Base-by-base conservation (phyloP, 2,329 filamentous ascomycete genomes). In the Akanthomyces muscarius region DNA sequence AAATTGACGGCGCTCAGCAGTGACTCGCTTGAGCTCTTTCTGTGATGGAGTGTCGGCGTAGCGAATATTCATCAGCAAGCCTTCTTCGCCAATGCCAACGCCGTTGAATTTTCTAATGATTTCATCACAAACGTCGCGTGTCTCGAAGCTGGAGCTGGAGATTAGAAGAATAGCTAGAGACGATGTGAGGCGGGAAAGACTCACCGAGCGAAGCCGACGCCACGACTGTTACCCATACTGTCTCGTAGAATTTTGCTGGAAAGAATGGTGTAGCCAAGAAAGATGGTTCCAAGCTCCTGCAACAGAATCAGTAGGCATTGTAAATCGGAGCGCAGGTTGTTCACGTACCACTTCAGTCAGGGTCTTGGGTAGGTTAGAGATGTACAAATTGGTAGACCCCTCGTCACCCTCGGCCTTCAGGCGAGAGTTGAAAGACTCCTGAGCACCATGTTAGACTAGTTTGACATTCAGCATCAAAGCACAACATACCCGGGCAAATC, bases 391-490 rank as follows among this genome's bases (percentile, higher is more conserved):
- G 67, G 95, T 98, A 53, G 96, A 98, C 48, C 77, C 72, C 59
- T 90, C 90, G 71, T 99, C 94, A 62, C 93, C 90, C 72, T 98
- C 91, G 52, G 95, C 94, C 83, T 99, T 98, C 70, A 99, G 89
- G 69, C 96, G 92, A 68, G 93, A 93, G 77, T 99, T 99, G 80
- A 98, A 97, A 23, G 94, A 98, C 81, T 98, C 95, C 90, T 96
- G 64, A 14, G 13, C 36, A 64, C 66, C 69, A 66, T 76, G 69
- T 62, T 41, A 61, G 44, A 2, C 21, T 21, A 52, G 41, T 51
- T 18, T 8, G 25, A 36, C n/a, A 51, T n/a, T 62, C 28, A 61
- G 54, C 47, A 52, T 59, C 36, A 45, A 60, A 18, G 38, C 4
- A 4, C 45, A 33, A 77, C 84, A 72, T 79, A 96, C 92, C 72